phyloP scores from a whole-genome alignment of 495 filamentous ascomycete species.

The Filosporella fistucella region DNA sequence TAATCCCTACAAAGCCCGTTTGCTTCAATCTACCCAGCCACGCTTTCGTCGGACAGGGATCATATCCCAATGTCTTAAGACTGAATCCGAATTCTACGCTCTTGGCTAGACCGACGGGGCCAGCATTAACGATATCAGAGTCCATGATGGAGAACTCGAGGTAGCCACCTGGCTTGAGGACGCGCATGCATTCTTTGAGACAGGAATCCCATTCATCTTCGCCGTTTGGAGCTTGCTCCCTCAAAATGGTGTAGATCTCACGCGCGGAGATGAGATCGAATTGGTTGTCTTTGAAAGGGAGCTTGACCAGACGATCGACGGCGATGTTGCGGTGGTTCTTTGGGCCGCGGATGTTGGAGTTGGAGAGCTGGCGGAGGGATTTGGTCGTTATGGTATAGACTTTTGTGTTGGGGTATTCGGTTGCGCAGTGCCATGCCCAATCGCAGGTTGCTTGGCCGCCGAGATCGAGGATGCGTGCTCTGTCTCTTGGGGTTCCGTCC shows the following conservation, averaged over 20 bases:
- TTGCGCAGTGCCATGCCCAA: slow-evolving; percentile 92
- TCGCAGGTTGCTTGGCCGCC: slow-evolving; percentile 81
- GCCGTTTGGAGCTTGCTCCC: slow-evolving; percentile 55
- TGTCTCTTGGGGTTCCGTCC: slow-evolving; percentile 38
- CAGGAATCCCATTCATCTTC: slow-evolving; percentile 86
- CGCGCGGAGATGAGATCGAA: slow-evolving; percentile 93
- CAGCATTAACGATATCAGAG: slow-evolving; percentile 80
- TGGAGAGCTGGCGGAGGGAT: slow-evolving; percentile 55
- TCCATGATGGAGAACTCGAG: slow-evolving; percentile 89
- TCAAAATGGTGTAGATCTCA: slow-evolving; percentile 77
- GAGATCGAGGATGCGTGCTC: slow-evolving; percentile 77
- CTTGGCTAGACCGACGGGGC: slow-evolving; percentile 69
- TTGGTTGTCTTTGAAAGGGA: slow-evolving; percentile 83
- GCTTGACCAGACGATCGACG: slow-evolving; percentile 66
- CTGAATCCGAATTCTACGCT: slow-evolving; percentile 86
- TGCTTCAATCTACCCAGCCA: slow-evolving; percentile 72
- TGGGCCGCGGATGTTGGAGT: slow-evolving; percentile 71
- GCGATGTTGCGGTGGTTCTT: slow-evolving; percentile 79
- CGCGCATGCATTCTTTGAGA: slow-evolving; percentile 79
- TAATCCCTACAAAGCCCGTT: slow-evolving; percentile 71
- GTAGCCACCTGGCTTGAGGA: slow-evolving; percentile 88
- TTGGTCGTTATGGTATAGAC: slow-evolving; percentile 82
- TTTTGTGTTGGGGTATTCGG: slow-evolving; percentile 76
- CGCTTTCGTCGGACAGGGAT: slow-evolving; percentile 71
- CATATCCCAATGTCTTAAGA: slow-evolving; percentile 82